Base-by-base conservation (phyloP, 768 basidiomycete genomes). In the Antrodiella citrinella region DNA sequence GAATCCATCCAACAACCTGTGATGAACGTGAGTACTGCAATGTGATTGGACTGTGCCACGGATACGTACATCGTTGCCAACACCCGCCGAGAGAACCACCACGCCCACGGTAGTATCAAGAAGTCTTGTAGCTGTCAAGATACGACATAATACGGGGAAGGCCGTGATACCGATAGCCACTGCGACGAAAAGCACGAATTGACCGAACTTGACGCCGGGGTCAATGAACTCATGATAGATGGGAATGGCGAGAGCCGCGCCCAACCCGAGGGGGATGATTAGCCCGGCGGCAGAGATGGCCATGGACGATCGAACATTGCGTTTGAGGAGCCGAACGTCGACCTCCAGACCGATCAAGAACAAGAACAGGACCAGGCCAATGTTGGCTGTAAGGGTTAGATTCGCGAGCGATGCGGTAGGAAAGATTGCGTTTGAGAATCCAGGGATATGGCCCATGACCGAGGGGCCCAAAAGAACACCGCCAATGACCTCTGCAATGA, bases 401-500 rank as follows among this genome's bases (percentile, higher is more conserved):
- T 82, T 62, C 4, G 80, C 67, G 57, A 81, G 69, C 9, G 75
- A 76, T 3, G 48, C 59, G 0, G 59, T 43, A 0, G 72, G 70
- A 49, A 72, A 74, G 53, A 72, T 66, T 9, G 51, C 61, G 9
- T 60, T 51, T 4, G 72, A 72, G 69, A 92, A 95, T 35, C 72
- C 62, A 0, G 87, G 90, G 51, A 92, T 90, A 22, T 79, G 80
- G 2, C 90, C 90, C 76, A 90, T 80, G 9, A 86, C 77, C 0
- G 79, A 73, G 0, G 81, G 81, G 13, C 61, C 93, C 10, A 97
- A 75, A 19, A 97, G 59, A 55, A 98, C 82, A 19, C 95, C 95
- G 0, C 84, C 91, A 49, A 97, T 79, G 52, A 96, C 86, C 64
- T 97, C 94, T 39, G 92, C 82, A 47, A 96, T 91, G 52, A 97